Conservation (phyloP, 257 asterid species). For the Solanum ossicruentum region DNA sequence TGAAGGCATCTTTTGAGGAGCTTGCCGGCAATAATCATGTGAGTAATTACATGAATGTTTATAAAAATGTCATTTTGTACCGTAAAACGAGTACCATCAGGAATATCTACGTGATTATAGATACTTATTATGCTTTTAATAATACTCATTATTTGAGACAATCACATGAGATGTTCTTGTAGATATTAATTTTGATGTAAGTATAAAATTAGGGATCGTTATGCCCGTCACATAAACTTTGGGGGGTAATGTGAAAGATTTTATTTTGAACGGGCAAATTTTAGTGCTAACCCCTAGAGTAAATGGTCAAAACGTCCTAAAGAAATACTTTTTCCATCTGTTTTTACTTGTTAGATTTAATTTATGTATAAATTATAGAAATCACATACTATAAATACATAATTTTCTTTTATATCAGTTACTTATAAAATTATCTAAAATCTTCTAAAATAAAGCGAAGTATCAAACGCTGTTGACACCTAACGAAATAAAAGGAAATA, state of each 20-base stretch:
- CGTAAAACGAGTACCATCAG: neutral
- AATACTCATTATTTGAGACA: neutral
- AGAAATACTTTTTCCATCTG: neutral
- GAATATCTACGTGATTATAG: neutral
- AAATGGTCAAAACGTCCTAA: neutral
- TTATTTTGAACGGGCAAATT: neutral
- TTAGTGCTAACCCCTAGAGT: neutral
- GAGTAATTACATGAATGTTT: neutral
- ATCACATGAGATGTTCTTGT: neutral
- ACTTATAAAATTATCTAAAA: too few relatives aligned
- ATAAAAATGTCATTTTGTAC: neutral
- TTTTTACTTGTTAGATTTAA: too few relatives aligned
- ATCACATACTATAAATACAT: too few relatives aligned
- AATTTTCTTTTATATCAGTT: too few relatives aligned
- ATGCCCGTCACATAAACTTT: neutral
- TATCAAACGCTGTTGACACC: too few relatives aligned
- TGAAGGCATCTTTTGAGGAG: neutral
- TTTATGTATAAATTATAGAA: too few relatives aligned
- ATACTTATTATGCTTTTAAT: neutral
- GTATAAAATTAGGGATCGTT: neutral
- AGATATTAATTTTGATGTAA: neutral
- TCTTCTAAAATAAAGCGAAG: too few relatives aligned
- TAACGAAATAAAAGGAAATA: too few relatives aligned
- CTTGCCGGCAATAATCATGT: neutral
- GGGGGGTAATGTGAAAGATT: neutral